Conservation (phyloP, 768 basidiomycete species). For the Lentinula detonsa region DNA sequence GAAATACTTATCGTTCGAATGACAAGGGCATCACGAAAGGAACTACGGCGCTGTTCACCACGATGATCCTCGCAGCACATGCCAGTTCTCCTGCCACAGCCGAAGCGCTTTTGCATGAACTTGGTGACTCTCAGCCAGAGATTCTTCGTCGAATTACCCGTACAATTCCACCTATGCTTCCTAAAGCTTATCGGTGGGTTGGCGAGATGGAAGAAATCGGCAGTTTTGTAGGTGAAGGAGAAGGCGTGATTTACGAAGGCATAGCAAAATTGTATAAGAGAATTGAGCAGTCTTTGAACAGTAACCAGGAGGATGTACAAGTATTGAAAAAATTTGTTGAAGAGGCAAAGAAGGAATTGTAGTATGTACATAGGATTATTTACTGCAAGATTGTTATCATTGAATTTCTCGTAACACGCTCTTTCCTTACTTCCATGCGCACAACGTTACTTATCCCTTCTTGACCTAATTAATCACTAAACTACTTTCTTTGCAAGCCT, state of each 20-base stretch:
- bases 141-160: slow-evolving; percentile 33
- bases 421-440: background rate
- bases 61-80: slow-evolving; percentile 54
- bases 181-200: slow-evolving; percentile 60
- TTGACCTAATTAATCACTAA: background rate
- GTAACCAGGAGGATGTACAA: slow-evolving; percentile 29
- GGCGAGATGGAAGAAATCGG: slow-evolving; percentile 63
- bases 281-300: slow-evolving; percentile 31
- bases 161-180: slow-evolving; percentile 42
- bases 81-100: slow-evolving; percentile 56
- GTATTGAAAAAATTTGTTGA: slow-evolving; percentile 38
- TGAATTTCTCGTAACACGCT: background rate
- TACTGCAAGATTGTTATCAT: background rate
- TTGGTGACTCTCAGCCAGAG: slow-evolving; percentile 38
- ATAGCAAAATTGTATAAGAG: slow-evolving; percentile 39
- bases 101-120: slow-evolving; percentile 46
- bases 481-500: background rate
- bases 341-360: slow-evolving; percentile 29
- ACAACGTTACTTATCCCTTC: background rate
- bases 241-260: slow-evolving; percentile 41
- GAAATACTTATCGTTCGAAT: background rate
- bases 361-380: slow-evolving; percentile 2
- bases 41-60: slow-evolving; percentile 35
- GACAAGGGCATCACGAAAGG: slow-evolving; percentile 52
- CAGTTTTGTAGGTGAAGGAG: slow-evolving; percentile 41